These are phyloP conservation scores for Alternaria panax DNA, from an alignment of 2,329 filamentous ascomycete genomes.

Conservation along the genomic window DNA sequence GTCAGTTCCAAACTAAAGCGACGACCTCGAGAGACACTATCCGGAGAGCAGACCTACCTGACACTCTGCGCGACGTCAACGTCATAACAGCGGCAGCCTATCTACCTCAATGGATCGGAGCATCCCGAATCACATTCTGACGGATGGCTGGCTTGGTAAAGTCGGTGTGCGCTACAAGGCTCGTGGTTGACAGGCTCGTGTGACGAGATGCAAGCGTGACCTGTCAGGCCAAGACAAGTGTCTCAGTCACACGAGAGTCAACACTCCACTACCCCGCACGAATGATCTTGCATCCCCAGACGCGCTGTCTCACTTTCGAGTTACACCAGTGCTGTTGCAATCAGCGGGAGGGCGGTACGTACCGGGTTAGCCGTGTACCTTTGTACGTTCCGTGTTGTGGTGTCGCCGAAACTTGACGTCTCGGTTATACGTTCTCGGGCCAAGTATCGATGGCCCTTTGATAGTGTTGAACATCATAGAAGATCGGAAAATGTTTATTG, in stretches of 20 bases:
- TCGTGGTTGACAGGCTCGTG: slow-evolving; percentile 11
- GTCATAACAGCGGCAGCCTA: neutral
- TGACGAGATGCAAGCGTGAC: slow-evolving; percentile 10
- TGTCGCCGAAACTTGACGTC: neutral
- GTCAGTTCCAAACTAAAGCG: neutral
- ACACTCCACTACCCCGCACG: slow-evolving; percentile 13
- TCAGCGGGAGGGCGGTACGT: neutral
- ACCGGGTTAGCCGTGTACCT: neutral
- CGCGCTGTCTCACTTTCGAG: slow-evolving; percentile 12
- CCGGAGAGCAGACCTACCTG: too few species aligned
- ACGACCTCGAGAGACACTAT: neutral
- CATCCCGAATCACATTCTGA: neutral
- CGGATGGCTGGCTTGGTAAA: neutral
- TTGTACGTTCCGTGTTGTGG: neutral
- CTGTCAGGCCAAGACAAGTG: slow-evolving; percentile 6
- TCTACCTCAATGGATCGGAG: neutral
- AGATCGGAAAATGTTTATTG: neutral
- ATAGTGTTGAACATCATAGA: neutral
- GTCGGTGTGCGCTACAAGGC: neutral
- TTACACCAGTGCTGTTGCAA: slow-evolving; percentile 7
- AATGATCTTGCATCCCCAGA: neutral
- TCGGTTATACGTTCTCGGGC: neutral
- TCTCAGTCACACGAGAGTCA: slow-evolving; percentile 12
- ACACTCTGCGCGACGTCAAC: neutral
- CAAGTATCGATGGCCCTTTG: neutral